Evolutionary conservation across 495 filamentous ascomycete genomes (phyloP).

Genomic region (Penicillium bialowiezense): DNA sequence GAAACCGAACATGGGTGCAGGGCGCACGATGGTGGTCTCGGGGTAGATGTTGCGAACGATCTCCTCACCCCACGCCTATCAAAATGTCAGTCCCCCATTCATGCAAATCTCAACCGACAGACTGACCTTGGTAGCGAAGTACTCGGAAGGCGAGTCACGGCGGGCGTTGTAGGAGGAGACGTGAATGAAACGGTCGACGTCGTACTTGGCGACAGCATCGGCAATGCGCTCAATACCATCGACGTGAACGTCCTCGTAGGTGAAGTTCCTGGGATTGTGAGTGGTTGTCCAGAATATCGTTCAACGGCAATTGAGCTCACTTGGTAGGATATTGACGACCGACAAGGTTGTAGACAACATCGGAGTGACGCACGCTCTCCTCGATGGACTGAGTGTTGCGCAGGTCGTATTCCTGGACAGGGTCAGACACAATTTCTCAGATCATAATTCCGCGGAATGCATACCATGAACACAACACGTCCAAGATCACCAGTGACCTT

Average conservation of each 20-base stretch:
- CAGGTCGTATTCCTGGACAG: constrained; percentile 81
- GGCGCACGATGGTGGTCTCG: constrained; percentile 95
- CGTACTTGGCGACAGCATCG: constrained; percentile 96
- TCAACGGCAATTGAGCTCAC: constrained; percentile 45
- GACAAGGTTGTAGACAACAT: constrained; percentile 94
- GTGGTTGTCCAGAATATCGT: constrained; percentile 11
- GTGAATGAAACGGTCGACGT: constrained; percentile 95
- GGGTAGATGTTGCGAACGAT: constrained; percentile 89
- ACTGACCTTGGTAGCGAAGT: constrained; percentile 81
- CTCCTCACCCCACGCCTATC: constrained; percentile 72
- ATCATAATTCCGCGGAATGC: constrained; percentile 7
- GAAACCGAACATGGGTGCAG: constrained; percentile 89
- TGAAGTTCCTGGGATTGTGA: constrained; percentile 73
- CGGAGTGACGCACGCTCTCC: constrained; percentile 92
- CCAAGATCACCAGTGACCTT: constrained; percentile 94
- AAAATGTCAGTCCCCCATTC: constrained; percentile 14
- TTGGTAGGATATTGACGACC: constrained; percentile 95
- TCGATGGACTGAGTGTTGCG: constrained; percentile 95
- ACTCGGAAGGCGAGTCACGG: constrained; percentile 76
- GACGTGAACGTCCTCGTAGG: constrained; percentile 86
- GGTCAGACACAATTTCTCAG: constrained; percentile 12
- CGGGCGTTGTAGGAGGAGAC: constrained; percentile 93
- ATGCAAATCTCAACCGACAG: background rate
- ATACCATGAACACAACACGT: constrained; percentile 78
- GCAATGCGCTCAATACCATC: constrained; percentile 94